phyloP scores from a whole-genome alignment of 2,329 filamentous ascomycete species.

The Phyllosticta citrichinensis region DNA sequence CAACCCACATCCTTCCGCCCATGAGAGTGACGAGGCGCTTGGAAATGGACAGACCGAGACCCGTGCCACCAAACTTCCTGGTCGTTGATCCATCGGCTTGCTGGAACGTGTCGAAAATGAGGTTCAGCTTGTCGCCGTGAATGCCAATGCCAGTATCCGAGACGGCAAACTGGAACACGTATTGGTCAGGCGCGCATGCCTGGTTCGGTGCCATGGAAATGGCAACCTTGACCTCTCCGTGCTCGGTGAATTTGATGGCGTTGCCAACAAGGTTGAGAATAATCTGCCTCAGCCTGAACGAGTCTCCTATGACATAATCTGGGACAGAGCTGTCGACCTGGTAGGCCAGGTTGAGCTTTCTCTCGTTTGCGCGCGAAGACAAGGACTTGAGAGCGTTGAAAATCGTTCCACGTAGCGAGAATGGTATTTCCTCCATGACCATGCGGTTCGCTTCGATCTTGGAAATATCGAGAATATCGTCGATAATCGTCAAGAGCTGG shows the following conservation, averaged over 20 bases:
- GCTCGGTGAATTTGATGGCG: conserved; percentile 97
- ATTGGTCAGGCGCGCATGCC: conserved; percentile 61
- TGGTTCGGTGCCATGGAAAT: conserved; percentile 64
- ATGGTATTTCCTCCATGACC: conserved; percentile 97
- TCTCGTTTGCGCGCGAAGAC: conserved; percentile 95
- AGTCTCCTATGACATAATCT: conserved; percentile 91
- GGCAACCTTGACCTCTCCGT: conserved; percentile 90
- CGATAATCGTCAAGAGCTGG: conserved; percentile 92
- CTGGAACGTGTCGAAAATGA: conserved; percentile 98
- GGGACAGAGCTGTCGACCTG: conserved; percentile 88
- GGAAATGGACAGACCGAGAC: conserved; percentile 87
- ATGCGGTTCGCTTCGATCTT: conserved; percentile 91
- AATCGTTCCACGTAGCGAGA: conserved; percentile 85
- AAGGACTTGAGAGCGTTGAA: conserved; percentile 96
- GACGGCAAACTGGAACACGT: conserved; percentile 91
- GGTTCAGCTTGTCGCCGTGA: conserved; percentile 83
- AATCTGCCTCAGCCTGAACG: conserved; percentile 91
- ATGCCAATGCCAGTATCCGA: conserved; percentile 96
- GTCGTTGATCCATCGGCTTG: conserved; percentile 97
- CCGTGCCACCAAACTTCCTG: conserved; percentile 89
- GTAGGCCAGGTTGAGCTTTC: conserved; percentile 85
- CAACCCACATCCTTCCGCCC: conserved; percentile 94
- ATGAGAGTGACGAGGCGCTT: conserved; percentile 91
- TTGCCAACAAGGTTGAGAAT: conserved; percentile 96
- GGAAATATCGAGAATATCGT: conserved; percentile 61